Evolutionary conservation across 176 grass and related monocot genomes (phyloP), one percentile per base, ranked within the genome.

Genomic region (Poa pratensis): DNA sequence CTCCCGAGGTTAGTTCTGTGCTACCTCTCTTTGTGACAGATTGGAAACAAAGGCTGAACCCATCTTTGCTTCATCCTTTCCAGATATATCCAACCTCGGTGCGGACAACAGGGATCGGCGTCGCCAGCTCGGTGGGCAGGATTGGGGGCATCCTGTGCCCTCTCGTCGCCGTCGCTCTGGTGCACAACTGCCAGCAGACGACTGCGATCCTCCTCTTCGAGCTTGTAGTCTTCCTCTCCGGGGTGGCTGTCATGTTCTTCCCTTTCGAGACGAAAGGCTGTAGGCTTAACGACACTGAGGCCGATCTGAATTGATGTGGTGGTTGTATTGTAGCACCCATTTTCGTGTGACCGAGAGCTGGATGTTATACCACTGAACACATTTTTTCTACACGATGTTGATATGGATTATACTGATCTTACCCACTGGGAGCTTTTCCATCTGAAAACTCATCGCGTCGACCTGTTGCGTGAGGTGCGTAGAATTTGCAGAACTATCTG

Each of bases 101-200:
- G 20, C 87, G 96, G 43, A 80, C 93, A 3, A 93, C 96, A 0
- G 96, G 93, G 39, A 94, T 98, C 5, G 96, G 96, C 8, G 48
- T 95, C 5, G 96, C 93, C 0, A 98, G 96, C 78, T 94, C 93
- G 0, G 93, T 98, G 1, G 96, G 91, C 60, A 95, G 96, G 85
- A 95, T 98, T 2, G 96, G 96, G 0, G 96, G 93, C 7, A 98
- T 98, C 39, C 87, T 93, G 20, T 98, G 96, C 81, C 96, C 96
- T 6, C 96, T 98, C 9, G 96, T 98, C 4, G 91, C 96, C 0
- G 96, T 98, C 37, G 91, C 92, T 50, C 67, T 95, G 86, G 91
- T 98, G 48, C 96, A 95, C 75, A 77, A 70, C 53, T 98, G 93
- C 82, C 83, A 98, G 9, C 96, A 98, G 83, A 92, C 89, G 28